phyloP scores from a whole-genome alignment of 768 basidiomycete genomes.

The Gloeostereum incarnatum region DNA sequence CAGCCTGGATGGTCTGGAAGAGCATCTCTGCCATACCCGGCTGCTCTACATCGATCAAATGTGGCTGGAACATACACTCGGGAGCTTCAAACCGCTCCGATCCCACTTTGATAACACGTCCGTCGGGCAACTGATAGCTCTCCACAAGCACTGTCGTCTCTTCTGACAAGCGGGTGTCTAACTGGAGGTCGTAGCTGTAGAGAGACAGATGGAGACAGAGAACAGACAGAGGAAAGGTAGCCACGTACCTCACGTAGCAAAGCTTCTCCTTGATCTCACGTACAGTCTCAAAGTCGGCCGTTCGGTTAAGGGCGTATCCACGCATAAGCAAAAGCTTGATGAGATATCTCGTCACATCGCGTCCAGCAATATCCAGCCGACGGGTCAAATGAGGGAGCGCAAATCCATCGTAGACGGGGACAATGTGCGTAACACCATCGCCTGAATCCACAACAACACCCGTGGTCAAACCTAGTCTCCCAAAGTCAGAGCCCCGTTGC shows the following conservation, averaged over 20 bases:
- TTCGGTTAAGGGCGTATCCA: conserved; percentile 99
- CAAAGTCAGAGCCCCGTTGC: not conserved
- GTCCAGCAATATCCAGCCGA: conserved; percentile 93
- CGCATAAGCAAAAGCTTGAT: conserved; percentile 99
- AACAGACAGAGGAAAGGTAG: not conserved
- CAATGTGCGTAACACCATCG: conserved; percentile 98
- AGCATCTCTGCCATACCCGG: conserved; percentile 98
- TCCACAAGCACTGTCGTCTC: conserved; percentile 97
- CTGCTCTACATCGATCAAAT: conserved; percentile 94
- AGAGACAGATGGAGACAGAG: conserved; percentile 3
- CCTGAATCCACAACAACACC: conserved; percentile 99
- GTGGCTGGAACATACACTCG: conserved; percentile 99
- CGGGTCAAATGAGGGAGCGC: conserved; percentile 92
- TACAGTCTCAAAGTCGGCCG: conserved; percentile 99
- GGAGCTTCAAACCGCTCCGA: conserved; percentile 98
- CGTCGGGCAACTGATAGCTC: conserved; percentile 93
- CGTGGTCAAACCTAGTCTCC: conserved; percentile 76
- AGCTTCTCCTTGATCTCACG: conserved; percentile 98
- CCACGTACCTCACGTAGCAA: conserved; percentile 85
- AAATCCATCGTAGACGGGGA: conserved; percentile 96
- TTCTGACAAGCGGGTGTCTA: conserved; percentile 87
- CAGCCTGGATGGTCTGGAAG: conserved; percentile 89
- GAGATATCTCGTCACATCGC: conserved; percentile 96
- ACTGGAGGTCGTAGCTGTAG: conserved; percentile 87
- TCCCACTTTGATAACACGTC: conserved; percentile 93